phyloP scores from a whole-genome alignment of 2,329 filamentous ascomycete species.

The Fusarium nodosum region DNA sequence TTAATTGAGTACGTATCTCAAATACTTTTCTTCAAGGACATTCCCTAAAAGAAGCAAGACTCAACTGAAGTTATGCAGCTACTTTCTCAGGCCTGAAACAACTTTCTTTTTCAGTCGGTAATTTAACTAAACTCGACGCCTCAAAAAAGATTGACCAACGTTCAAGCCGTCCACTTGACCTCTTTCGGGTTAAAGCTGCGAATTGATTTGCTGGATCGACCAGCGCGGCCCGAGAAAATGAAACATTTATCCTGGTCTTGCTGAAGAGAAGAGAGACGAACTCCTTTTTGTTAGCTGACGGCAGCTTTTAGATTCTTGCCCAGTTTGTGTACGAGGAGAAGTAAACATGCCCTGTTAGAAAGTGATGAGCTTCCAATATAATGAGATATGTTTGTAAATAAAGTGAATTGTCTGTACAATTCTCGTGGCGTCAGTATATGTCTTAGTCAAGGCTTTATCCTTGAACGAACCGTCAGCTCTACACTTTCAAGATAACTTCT shows the following conservation, averaged over 20 bases:
- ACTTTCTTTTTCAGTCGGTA: background rate
- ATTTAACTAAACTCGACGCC: constrained; percentile 36
- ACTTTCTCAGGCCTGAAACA: constrained; percentile 28
- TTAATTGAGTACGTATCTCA: background rate
- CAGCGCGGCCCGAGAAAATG: constrained; percentile 31
- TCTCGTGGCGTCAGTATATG: background rate
- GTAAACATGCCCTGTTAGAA: background rate
- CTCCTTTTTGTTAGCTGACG: background rate
- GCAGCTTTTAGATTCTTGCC: background rate
- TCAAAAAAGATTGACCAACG: background rate
- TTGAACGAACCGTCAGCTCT: background rate
- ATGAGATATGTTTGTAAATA: background rate
- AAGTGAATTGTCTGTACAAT: background rate
- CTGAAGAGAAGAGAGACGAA: background rate
- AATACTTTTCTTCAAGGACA: constrained; percentile 9
- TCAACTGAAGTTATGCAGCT: constrained; percentile 8
- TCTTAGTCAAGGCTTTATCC: background rate
- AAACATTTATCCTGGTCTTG: constrained; percentile 16
- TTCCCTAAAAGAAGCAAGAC: constrained; percentile 4
- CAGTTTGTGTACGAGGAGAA: background rate
- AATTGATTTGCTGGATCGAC: constrained; percentile 14
- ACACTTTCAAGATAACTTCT: background rate
- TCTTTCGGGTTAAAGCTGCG: background rate
- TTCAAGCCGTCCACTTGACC: constrained; percentile 1
- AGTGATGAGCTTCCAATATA: too few species aligned